phyloP scores from a whole-genome alignment of 129 eudicot species.

The Escallonia herrerae region DNA sequence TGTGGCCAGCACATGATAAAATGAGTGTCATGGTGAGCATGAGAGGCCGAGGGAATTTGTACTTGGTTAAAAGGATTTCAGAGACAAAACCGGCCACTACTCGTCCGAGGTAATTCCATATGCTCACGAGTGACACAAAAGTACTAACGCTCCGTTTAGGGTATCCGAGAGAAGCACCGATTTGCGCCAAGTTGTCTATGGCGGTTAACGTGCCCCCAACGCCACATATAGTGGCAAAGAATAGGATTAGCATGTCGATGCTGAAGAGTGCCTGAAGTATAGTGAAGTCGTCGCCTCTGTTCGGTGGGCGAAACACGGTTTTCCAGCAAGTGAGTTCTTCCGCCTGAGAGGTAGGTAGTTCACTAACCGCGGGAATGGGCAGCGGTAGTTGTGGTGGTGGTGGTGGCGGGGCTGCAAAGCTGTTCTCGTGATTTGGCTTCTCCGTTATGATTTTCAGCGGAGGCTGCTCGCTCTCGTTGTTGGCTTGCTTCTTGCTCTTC shows the following conservation, averaged over 20 bases:
- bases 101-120: conserved; percentile 85
- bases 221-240: conserved; percentile 60
- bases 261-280: conserved; percentile 88
- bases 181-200: conserved; percentile 77
- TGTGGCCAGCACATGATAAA: conserved; percentile 65
- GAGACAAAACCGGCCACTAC: conserved; percentile 67
- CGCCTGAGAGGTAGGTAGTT: neutral
- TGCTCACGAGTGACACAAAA: conserved; percentile 76
- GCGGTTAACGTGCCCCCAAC: conserved; percentile 87
- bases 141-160: conserved; percentile 55
- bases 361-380: neutral
- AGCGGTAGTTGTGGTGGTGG: conserved; percentile 5
- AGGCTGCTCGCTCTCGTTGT: neutral
- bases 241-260: conserved; percentile 60
- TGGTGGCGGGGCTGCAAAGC: conserved; percentile 2
- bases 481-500: conserved; percentile 24
- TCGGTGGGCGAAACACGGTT: conserved; percentile 56
- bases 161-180: conserved; percentile 56
- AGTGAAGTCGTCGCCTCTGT: conserved; percentile 78
- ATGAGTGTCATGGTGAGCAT: conserved; percentile 59
- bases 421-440: conserved; percentile 15
- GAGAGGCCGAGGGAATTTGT: conserved; percentile 65
- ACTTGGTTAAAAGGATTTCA: conserved; percentile 46
- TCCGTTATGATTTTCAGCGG: conserved; percentile 30
- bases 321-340: conserved; percentile 44